These are phyloP conservation scores for Arthrobotrys pseudoclavata DNA, from an alignment of 2,329 filamentous ascomycete genomes.

Conservation along the genomic window DNA sequence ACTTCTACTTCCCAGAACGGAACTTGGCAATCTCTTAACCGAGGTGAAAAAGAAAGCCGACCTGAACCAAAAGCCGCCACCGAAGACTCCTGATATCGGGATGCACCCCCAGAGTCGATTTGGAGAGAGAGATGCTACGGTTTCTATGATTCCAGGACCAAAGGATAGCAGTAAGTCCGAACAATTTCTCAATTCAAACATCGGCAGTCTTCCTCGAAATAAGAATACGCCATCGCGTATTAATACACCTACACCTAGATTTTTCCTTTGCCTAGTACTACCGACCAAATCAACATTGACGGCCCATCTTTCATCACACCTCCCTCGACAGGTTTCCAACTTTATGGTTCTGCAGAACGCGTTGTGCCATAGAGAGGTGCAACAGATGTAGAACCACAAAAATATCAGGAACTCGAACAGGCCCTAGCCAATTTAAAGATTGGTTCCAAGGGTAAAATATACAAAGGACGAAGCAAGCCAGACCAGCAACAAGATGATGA, in stretches of 20 bases:
- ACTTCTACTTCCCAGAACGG: not conserved
- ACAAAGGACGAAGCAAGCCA: not conserved
- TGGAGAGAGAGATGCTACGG: not conserved
- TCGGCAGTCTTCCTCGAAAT: not conserved
- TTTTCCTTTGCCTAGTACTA: not conserved
- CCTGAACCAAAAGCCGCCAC: not conserved
- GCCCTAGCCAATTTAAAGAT: not conserved
- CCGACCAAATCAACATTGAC: not conserved
- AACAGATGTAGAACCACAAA: not conserved
- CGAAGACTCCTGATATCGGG: constrained; percentile 4
- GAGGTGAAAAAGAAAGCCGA: not conserved
- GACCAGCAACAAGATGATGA: too few species aligned
- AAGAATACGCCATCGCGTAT: not conserved
- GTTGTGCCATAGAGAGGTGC: not conserved
- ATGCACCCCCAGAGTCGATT: not conserved
- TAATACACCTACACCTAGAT: not conserved
- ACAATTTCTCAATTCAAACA: not conserved
- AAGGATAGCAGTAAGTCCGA: not conserved
- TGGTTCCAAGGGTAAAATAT: not conserved
- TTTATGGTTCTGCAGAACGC: not conserved
- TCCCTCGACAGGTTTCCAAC: not conserved
- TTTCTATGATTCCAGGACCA: not conserved
- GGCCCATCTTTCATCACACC: not conserved
- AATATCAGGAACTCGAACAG: not conserved
- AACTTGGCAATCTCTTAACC: not conserved